Percentiles rank a stretch among this genome's conserved stretches.
Evolutionary conservation across 2,329 filamentous ascomycete species (phyloP).

Genomic region (Hypomyces rosellus): DNA sequence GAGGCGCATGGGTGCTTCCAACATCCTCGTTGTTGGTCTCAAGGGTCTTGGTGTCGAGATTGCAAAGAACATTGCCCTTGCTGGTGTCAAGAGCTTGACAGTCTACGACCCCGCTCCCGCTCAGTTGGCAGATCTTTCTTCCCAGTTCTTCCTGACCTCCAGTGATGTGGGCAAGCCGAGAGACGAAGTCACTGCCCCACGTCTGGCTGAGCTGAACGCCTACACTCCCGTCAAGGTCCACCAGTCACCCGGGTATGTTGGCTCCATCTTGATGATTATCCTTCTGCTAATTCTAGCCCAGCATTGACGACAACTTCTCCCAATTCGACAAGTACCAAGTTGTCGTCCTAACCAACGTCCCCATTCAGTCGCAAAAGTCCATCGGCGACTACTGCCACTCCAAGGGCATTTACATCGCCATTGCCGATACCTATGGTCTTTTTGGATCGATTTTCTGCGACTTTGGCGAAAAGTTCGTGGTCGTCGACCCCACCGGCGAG

Average conservation of each 20-base stretch:
- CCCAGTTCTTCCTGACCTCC: conserved; percentile 90
- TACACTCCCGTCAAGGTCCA: conserved; percentile 89
- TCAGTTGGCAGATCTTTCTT: conserved; percentile 81
- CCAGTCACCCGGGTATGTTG: conserved; percentile 45
- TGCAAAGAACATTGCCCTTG: conserved; percentile 96
- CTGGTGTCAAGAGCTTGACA: conserved; percentile 94
- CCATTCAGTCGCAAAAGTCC: conserved; percentile 70
- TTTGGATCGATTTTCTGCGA: conserved; percentile 97
- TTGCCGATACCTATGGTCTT: conserved; percentile 84
- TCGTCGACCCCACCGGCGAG: conserved; percentile 86
- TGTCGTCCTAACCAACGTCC: conserved; percentile 80
- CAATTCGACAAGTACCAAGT: conserved; percentile 89
- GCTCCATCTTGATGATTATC: background rate
- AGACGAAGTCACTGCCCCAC: conserved; percentile 77
- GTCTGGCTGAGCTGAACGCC: conserved; percentile 89
- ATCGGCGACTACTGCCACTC: conserved; percentile 92
- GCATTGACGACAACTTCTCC: conserved; percentile 67
- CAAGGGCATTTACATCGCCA: conserved; percentile 85
- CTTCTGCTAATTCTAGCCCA: conserved; percentile 29
- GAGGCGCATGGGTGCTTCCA: conserved; percentile 98
- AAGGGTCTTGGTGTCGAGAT: conserved; percentile 96
- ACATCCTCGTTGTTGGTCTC: conserved; percentile 84
- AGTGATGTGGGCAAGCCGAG: conserved; percentile 89
- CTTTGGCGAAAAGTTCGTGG: conserved; percentile 89
- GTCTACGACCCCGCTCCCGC: conserved; percentile 85